These are phyloP conservation scores for Clathrospora elynae DNA, from an alignment of 2,329 filamentous ascomycete genomes.

Conservation along the genomic window DNA sequence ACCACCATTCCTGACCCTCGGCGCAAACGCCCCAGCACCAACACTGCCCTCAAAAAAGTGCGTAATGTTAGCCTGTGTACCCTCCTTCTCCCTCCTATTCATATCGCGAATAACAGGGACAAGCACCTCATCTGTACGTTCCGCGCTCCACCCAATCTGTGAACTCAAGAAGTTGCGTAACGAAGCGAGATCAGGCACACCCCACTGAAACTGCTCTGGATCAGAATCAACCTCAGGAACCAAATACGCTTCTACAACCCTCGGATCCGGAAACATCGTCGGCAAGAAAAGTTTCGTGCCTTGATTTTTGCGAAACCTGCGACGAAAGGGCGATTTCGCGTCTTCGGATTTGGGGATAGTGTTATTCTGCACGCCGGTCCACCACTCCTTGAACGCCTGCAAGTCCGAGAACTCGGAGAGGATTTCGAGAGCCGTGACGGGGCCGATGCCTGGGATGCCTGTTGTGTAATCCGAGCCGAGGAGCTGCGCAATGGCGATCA, in stretches of 20 bases:
- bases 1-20: constrained; percentile 62
- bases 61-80: constrained; percentile 97
- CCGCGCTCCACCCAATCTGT: constrained; percentile 90
- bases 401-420: constrained; percentile 84
- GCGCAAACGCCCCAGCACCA: constrained; percentile 73
- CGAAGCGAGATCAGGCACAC: constrained; percentile 87
- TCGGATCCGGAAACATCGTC: constrained; percentile 73
- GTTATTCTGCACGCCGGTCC: constrained; percentile 73
- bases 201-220: constrained; percentile 87
- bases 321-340: constrained; percentile 68
- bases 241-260: constrained; percentile 83
- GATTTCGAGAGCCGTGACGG: constrained; percentile 93
- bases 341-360: constrained; percentile 65
- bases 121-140: constrained; percentile 92
- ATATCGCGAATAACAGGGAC: constrained; percentile 95
- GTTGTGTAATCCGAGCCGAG: constrained; percentile 95
- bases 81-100: constrained; percentile 85
- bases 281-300: constrained; percentile 86
- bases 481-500: constrained; percentile 88
- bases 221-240: constrained; percentile 82
- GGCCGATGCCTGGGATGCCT: constrained; percentile 85
- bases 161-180: constrained; percentile 83
- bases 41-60: constrained; percentile 80
- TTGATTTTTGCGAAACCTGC: constrained; percentile 82
- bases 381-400: constrained; percentile 84